These are phyloP conservation scores for Boehmeria nivea DNA, from an alignment of 306 rosid genomes.

Conservation along the genomic window DNA sequence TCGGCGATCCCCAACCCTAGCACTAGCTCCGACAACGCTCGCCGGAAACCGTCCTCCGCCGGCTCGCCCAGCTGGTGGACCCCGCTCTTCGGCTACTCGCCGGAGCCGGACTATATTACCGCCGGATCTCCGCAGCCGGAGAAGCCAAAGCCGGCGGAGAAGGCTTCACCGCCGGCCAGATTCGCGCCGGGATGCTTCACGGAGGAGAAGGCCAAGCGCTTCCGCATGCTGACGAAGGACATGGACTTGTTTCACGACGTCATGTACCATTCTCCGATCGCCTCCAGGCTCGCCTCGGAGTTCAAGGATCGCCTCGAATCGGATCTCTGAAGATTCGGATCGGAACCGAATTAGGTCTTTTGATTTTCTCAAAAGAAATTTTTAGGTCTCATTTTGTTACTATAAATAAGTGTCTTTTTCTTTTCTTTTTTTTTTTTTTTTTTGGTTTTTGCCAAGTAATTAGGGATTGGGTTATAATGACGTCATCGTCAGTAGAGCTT, in stretches of 20 bases:
- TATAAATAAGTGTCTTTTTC: too few species aligned
- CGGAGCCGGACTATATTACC: conserved; percentile 74
- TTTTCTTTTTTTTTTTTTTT: too few species aligned
- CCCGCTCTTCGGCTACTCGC: conserved; percentile 73
- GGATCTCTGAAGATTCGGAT: conserved; percentile 19
- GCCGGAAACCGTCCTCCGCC: conserved; percentile 20
- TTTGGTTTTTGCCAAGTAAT: too few species aligned
- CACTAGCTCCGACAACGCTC: conserved; percentile 25
- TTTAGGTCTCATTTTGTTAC: neutral
- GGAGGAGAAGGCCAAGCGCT: conserved; percentile 79
- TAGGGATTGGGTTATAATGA: neutral
- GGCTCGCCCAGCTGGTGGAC: conserved; percentile 63
- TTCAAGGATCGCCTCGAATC: conserved; percentile 40
- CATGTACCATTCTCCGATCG: conserved; percentile 96
- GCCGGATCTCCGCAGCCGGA: conserved; percentile 7
- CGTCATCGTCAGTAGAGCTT: neutral
- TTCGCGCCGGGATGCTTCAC: conserved; percentile 71
- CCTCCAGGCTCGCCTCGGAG: conserved; percentile 81
- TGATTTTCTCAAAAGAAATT: neutral
- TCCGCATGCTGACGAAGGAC: conserved; percentile 57
- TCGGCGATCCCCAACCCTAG: conserved; percentile 31
- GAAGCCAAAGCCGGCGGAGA: conserved; percentile 19
- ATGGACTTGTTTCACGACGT: conserved; percentile 66
- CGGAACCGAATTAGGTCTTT: neutral
- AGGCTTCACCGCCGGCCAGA: conserved; percentile 16